Conservation (phyloP, 257 asterid genomes). For the Nicotiana attenuata region DNA sequence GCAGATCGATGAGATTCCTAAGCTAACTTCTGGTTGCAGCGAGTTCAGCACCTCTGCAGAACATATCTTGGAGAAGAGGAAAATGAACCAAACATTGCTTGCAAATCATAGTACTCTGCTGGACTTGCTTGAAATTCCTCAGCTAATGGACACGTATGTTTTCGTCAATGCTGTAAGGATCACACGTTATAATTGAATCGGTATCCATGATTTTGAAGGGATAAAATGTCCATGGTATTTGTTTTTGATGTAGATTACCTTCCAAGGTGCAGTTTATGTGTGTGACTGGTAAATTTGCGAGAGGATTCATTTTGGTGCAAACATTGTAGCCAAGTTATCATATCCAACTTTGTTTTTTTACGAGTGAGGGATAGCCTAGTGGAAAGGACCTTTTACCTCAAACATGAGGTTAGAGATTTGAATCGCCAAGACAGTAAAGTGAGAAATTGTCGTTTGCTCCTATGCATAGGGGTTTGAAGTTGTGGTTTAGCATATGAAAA, state of each 20-base stretch:
- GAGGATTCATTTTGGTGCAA: not conserved
- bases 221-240: not conserved
- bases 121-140: conserved; percentile 99
- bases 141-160: conserved; percentile 96
- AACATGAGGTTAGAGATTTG: not conserved
- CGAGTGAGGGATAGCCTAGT: not conserved
- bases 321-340: not conserved
- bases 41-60: conserved; percentile 89
- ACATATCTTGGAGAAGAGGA: conserved; percentile 88
- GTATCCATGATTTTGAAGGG: not conserved
- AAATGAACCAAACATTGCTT: conserved; percentile 81
- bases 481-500: not conserved
- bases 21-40: conserved; percentile 81
- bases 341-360: not conserved
- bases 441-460: not conserved
- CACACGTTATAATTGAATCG: not conserved
- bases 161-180: conserved; percentile 18
- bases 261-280: not conserved
- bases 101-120: conserved; percentile 90
- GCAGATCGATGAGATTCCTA: conserved; percentile 92
- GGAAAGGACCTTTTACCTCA: not conserved
- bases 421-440: conserved; percentile 1
- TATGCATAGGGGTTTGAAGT: not conserved
- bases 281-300: not conserved
- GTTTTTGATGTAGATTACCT: not conserved